phyloP scores from a whole-genome alignment of 2,329 filamentous ascomycete genomes.

The Penicillium sp. region DNA sequence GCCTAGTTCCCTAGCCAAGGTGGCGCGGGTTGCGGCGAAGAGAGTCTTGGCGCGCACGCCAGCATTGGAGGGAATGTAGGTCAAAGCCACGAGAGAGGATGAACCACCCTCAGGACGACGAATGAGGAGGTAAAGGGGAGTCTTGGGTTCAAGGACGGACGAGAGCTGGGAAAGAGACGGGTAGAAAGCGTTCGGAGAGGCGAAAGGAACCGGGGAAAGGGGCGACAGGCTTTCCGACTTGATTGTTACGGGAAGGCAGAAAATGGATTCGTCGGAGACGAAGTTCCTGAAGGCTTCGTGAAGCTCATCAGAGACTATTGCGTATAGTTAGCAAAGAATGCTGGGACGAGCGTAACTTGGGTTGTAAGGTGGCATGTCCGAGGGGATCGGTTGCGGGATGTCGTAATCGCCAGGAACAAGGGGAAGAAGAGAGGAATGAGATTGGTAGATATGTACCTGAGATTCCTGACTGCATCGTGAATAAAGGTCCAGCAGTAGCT shows the following conservation, averaged over 20 bases:
- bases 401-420: too few relatives aligned
- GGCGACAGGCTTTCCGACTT: slow-evolving; percentile 38
- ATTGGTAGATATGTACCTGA: too few relatives aligned
- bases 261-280: slow-evolving; percentile 33
- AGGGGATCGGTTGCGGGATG: too few relatives aligned
- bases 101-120: slow-evolving; percentile 37
- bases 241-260: slow-evolving; percentile 43
- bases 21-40: slow-evolving; percentile 56
- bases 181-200: slow-evolving; percentile 42
- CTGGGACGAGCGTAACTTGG: too few relatives aligned
- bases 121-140: slow-evolving; percentile 54
- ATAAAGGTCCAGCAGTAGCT: too few relatives aligned
- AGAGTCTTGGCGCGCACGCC: slow-evolving; percentile 58
- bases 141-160: slow-evolving; percentile 46
- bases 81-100: slow-evolving; percentile 44
- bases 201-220: slow-evolving; percentile 33
- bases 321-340: too few relatives aligned
- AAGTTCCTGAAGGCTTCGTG: slow-evolving; percentile 41
- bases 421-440: too few relatives aligned
- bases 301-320: slow-evolving; percentile 42
- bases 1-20: slow-evolving; percentile 52
- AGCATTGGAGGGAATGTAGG: slow-evolving; percentile 56
- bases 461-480: slow-evolving; percentile 43
- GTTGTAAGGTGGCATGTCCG: neutral
- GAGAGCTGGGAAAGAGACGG: slow-evolving; percentile 44